Conservation (phyloP, 176 grass and related monocot species). For the Cenchrus fungigraminus region DNA sequence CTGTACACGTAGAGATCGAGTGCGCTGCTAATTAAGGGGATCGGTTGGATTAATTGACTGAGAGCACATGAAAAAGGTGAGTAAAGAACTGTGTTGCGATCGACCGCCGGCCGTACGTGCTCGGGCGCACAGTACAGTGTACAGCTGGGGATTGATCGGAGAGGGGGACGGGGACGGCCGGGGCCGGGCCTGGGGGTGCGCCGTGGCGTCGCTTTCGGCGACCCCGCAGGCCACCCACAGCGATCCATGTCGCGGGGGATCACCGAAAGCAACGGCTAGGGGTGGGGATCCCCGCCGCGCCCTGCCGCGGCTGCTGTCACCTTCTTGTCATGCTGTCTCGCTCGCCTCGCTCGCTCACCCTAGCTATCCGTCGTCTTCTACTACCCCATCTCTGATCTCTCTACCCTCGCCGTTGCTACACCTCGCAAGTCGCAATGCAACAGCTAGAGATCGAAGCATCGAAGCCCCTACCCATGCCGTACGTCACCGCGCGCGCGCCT, state of each 20-base stretch:
- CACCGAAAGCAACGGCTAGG: conserved; percentile 45
- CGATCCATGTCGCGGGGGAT: conserved; percentile 33
- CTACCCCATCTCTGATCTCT: too few species aligned
- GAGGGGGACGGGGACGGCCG: background rate
- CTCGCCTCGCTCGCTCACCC: background rate
- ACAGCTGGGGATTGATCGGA: background rate
- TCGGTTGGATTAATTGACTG: background rate
- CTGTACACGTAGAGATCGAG: too few species aligned
- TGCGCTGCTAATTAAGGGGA: background rate
- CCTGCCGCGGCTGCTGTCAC: conserved; percentile 25
- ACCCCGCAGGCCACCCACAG: conserved; percentile 2
- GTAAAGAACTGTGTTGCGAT: background rate
- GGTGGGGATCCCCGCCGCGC: background rate
- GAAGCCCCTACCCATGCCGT: background rate
- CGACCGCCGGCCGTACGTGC: conserved; percentile 10
- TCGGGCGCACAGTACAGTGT: background rate
- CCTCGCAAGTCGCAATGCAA: background rate
- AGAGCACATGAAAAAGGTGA: background rate
- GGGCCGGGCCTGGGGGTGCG: background rate
- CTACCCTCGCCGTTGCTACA: background rate
- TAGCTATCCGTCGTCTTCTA: background rate
- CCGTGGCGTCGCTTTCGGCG: conserved; percentile 32
- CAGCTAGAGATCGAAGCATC: too few species aligned
- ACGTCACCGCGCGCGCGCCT: background rate
- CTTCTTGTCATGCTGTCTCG: conserved; percentile 44